phyloP scores from a whole-genome alignment of 2,329 filamentous ascomycete genomes.

The Aspergillus felis region DNA sequence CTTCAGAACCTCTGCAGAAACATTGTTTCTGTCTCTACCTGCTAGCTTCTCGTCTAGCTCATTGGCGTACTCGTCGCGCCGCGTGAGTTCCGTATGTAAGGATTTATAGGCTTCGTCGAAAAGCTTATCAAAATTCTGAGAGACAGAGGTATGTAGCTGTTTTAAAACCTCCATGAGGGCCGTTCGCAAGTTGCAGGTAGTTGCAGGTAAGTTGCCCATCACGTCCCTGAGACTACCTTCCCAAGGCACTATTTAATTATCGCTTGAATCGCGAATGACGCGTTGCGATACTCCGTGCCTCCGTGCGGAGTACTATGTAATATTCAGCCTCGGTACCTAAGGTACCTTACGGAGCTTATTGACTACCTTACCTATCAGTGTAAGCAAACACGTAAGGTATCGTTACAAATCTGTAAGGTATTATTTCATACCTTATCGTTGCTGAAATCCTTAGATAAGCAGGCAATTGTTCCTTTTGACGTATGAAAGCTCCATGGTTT shows the following conservation, averaged over 20 bases:
- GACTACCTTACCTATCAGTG: too few species aligned
- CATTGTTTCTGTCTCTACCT: constrained; percentile 15
- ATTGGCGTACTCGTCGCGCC: constrained; percentile 17
- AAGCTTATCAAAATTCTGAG: constrained; percentile 22
- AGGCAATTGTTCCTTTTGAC: background rate
- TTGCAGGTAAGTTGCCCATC: background rate
- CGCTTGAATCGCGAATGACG: background rate
- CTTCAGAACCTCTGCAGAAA: constrained; percentile 12
- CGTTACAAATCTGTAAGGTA: background rate
- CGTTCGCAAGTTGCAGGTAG: background rate
- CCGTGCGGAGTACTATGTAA: background rate
- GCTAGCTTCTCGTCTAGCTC: constrained; percentile 20
- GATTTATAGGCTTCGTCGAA: constrained; percentile 27
- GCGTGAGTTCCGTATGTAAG: constrained; percentile 20
- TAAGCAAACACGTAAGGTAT: background rate
- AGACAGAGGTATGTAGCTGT: constrained; percentile 26
- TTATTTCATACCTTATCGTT: background rate
- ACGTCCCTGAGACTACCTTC: background rate
- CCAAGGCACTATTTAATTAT: background rate
- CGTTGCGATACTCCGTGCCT: background rate
- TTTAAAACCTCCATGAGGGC: constrained; percentile 29
- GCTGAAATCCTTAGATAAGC: constrained; percentile 6
- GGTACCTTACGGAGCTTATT: too few species aligned
- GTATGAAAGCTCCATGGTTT: background rate
- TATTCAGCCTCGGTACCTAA: background rate